These are phyloP conservation scores for Sanguinoderma infundibulare DNA, from an alignment of 1,284 basidiomycete genomes.

Conservation along the genomic window DNA sequence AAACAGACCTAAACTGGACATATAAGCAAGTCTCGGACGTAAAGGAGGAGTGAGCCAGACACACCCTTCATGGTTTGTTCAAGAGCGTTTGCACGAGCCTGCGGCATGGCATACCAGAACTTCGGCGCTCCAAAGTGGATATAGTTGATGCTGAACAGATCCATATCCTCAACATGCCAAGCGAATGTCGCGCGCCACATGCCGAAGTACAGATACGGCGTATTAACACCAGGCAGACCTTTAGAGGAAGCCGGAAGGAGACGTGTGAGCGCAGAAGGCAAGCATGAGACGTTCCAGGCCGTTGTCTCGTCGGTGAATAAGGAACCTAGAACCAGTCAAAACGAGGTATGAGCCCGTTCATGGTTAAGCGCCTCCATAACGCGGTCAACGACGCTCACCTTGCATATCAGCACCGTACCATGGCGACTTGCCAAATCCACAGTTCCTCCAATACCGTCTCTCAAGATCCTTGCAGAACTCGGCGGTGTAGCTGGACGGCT, in stretches of 20 bases:
- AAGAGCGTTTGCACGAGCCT: conserved; percentile 76
- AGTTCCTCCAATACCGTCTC: conserved; percentile 91
- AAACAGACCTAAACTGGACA: conserved; percentile 73
- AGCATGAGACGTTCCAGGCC: conserved; percentile 91
- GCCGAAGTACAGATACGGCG: conserved; percentile 97
- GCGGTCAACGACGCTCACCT: conserved; percentile 50
- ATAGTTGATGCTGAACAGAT: conserved; percentile 98
- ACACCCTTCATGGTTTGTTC: conserved; percentile 84
- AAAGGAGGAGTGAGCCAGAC: conserved; percentile 22
- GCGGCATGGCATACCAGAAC: conserved; percentile 96
- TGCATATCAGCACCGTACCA: conserved; percentile 98
- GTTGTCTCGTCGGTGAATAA: conserved; percentile 84
- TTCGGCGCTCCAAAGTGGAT: conserved; percentile 99
- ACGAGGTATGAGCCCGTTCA: neutral
- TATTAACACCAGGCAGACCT: conserved; percentile 92
- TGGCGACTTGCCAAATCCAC: conserved; percentile 84
- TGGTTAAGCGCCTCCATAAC: neutral
- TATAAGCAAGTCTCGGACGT: neutral
- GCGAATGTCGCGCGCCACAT: conserved; percentile 99
- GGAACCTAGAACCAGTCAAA: conserved; percentile 65
- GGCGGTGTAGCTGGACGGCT: conserved; percentile 76
- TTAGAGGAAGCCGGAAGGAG: conserved; percentile 71
- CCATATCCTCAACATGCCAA: conserved; percentile 99
- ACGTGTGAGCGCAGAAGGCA: conserved; percentile 87
- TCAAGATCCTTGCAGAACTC: conserved; percentile 91